phyloP scores from a whole-genome alignment of 2,329 filamentous ascomycete genomes.

The Pseudovirgaria hyperparasitica region DNA sequence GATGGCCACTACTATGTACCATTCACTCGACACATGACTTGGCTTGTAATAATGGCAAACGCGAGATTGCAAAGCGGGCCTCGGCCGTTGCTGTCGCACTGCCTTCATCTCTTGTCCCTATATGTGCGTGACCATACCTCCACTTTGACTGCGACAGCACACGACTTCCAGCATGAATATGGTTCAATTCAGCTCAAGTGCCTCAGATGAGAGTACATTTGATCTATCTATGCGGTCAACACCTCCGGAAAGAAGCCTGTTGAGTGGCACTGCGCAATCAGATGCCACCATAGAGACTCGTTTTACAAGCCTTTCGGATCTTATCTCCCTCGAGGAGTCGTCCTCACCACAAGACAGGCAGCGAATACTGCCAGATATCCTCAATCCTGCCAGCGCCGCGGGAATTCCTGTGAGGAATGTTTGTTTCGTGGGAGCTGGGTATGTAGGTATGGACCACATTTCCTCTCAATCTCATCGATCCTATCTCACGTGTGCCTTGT shows the following conservation, averaged over 20 bases:
- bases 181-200: not conserved
- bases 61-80: not conserved
- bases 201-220: slow-evolving; percentile 1
- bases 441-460: slow-evolving; percentile 44
- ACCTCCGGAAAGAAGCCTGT: slow-evolving; percentile 1
- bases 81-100: not conserved
- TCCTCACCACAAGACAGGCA: not conserved
- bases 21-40: too few species aligned
- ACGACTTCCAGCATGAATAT: too few species aligned
- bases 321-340: not conserved
- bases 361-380: slow-evolving; percentile 1
- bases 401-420: slow-evolving; percentile 39
- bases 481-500: not conserved
- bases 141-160: too few species aligned
- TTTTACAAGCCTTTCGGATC: slow-evolving; percentile 1
- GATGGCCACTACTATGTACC: too few species aligned
- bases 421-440: slow-evolving; percentile 64
- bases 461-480: not conserved
- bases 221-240: slow-evolving; percentile 1
- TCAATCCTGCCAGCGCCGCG: slow-evolving; percentile 1
- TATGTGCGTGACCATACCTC: too few species aligned
- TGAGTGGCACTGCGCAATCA: not conserved
- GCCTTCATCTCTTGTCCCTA: not conserved
- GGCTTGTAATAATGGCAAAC: too few species aligned
- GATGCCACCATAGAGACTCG: slow-evolving; percentile 1